phyloP scores from a whole-genome alignment of 139 green algal genomes.

The Axilococcus clingmanii region DNA sequence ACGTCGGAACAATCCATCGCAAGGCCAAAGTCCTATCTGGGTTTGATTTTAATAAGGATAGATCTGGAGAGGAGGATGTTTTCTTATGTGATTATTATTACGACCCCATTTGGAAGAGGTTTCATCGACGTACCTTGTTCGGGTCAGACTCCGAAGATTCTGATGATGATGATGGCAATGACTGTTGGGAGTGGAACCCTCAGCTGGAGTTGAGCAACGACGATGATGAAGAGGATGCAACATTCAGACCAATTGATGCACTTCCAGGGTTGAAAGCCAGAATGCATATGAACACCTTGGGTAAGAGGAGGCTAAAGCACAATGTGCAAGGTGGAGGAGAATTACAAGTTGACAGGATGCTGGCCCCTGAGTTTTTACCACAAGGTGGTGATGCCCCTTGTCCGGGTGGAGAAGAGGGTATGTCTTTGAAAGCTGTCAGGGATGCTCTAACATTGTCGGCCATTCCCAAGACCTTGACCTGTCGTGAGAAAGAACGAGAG shows the following conservation, averaged over 20 bases:
- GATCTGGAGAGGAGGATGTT: slow-evolving; percentile 55
- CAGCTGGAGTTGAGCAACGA: background rate
- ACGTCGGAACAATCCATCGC: slow-evolving; percentile 27
- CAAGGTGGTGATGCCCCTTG: too few species aligned
- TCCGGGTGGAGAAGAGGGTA: too few species aligned
- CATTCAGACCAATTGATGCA: slow-evolving; percentile 4
- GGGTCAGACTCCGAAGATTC: background rate
- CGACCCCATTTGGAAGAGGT: slow-evolving; percentile 23
- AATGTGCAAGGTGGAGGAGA: slow-evolving; percentile 11
- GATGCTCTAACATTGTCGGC: slow-evolving; percentile 43
- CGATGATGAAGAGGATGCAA: slow-evolving; percentile 7
- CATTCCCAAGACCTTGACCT: slow-evolving; percentile 55
- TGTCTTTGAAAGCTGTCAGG: slow-evolving; percentile 29
- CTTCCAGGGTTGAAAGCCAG: background rate
- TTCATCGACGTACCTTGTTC: slow-evolving; percentile 3
- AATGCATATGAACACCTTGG: background rate
- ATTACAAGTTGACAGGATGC: background rate
- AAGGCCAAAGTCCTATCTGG: slow-evolving; percentile 25
- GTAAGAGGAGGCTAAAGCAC: background rate
- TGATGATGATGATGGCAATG: background rate
- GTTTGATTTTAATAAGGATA: slow-evolving; percentile 6
- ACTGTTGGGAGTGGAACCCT: background rate
- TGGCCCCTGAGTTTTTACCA: slow-evolving; percentile 9
- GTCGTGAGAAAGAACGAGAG: slow-evolving; percentile 66
- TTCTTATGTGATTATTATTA: slow-evolving; percentile 81